Base-by-base conservation (phyloP, 129 eudicot genomes). In the Ambrosia trifida region DNA sequence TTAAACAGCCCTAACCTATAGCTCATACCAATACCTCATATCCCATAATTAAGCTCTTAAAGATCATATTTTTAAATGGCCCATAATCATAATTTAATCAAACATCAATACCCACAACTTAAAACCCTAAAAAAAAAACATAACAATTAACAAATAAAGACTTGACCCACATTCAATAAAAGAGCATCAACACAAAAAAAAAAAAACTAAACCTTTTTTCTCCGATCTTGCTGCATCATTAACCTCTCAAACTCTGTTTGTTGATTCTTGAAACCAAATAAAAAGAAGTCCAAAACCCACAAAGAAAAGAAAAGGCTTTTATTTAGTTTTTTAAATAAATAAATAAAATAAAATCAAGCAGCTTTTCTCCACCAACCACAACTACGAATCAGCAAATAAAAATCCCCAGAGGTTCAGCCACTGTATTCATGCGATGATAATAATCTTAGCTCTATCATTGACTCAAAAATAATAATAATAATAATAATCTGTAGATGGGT, bases 201-300 rank as follows among this genome's bases (percentile, higher is more conserved):
- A 75, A n/a, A 11, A 43, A 82, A 64, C 7, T 53, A 52, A 41
- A 87, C 95, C 96, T 89, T 89, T 78, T 77, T 83, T 49, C 84
- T 68, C 40, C 83, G 90, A 87, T 89, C 84, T 77, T 76, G 90
- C 86, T 78, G 91, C 91, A 86, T 84, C 82, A 30, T 80, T 73
- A 56, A 56, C 36, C 63, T 24, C 79, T 64, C 11, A 10, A 4
- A 20, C 16, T 51, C 33, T n/a, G 53, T 24, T 24, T 24, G 1
- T 24, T 24, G 28, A 24, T 24, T 36, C 7, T 4, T 40, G 44
- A 40, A 7, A 2, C 44, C 44, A 40, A 40, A 40, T 6, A 1
- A 0, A 40, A 40, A 1, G 0, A 40, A 40, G 6, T 7, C 43
- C 11, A 13, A 76, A 66, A 69, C 11, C 43, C 66, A 50, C 12